These are phyloP conservation scores for Afroboletus lepidellus DNA, from an alignment of 1,284 basidiomycete genomes.

Conservation along the genomic window DNA sequence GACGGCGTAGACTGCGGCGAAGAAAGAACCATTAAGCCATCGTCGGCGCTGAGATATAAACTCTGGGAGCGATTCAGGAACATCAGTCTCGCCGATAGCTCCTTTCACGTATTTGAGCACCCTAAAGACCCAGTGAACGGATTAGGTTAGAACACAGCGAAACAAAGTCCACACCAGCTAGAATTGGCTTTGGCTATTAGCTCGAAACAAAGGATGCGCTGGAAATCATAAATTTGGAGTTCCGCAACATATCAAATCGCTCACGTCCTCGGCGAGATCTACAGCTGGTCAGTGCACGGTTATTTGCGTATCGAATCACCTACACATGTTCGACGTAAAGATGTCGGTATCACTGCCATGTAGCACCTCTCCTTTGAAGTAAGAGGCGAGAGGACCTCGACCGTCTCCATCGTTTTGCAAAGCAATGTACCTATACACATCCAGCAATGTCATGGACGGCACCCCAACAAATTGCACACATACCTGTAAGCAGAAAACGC, in stretches of 20 bases:
- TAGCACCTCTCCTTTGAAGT: slow-evolving; percentile 95
- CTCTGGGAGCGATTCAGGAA: slow-evolving; percentile 91
- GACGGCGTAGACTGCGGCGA: slow-evolving; percentile 85
- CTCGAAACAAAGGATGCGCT: slow-evolving; percentile 95
- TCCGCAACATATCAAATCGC: slow-evolving; percentile 22
- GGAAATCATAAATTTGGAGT: slow-evolving; percentile 9
- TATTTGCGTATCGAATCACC: slow-evolving; percentile 27
- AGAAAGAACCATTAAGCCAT: slow-evolving; percentile 95
- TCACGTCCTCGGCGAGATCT: slow-evolving; percentile 85
- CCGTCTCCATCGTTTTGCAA: slow-evolving; percentile 87
- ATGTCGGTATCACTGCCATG: slow-evolving; percentile 92
- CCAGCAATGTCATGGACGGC: background rate
- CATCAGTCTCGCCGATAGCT: slow-evolving; percentile 95
- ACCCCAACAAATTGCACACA: background rate
- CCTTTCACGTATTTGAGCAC: slow-evolving; percentile 95
- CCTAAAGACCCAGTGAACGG: slow-evolving; percentile 42
- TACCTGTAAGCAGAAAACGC: slow-evolving; percentile 90
- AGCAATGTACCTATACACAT: slow-evolving; percentile 68
- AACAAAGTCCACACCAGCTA: slow-evolving; percentile 59
- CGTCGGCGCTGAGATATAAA: slow-evolving; percentile 92
- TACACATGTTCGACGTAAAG: slow-evolving; percentile 92
- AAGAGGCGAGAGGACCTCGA: slow-evolving; percentile 86
- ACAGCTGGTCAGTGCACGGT: slow-evolving; percentile 9
- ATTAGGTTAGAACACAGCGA: background rate
- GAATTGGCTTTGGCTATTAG: slow-evolving; percentile 89